These are phyloP conservation scores for Vitis hybrid DNA, from an alignment of 177 flowering plant species.

Conservation along the genomic window DNA sequence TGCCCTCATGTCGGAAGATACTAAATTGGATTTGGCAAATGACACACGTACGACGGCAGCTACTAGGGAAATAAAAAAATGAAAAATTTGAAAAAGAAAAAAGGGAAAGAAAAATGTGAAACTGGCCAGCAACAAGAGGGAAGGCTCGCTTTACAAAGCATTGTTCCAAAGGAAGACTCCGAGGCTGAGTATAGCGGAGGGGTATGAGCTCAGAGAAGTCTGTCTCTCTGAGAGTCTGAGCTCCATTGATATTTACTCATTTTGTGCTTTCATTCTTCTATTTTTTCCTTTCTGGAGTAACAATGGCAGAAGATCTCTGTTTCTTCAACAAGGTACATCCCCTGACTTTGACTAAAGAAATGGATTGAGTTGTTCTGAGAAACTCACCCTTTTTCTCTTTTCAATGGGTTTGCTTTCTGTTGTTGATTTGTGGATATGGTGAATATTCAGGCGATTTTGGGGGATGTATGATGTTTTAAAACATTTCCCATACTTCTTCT, in stretches of 20 bases:
- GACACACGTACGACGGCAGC: too few species aligned
- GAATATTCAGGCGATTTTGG: constrained; percentile 1
- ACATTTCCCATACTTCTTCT: too few species aligned
- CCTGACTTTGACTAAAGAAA: background rate
- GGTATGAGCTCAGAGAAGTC: too few species aligned
- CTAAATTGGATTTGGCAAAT: too few species aligned
- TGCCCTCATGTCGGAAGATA: too few species aligned
- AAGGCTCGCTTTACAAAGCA: too few species aligned
- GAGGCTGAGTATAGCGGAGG: too few species aligned
- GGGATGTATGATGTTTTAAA: background rate
- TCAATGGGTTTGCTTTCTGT: background rate
- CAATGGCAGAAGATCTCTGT: constrained; percentile 51
- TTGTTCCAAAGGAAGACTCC: too few species aligned
- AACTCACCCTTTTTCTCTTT: background rate
- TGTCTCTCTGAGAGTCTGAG: background rate
- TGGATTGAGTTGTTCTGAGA: constrained; percentile 1
- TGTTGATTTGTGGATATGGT: background rate
- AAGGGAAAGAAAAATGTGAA: too few species aligned
- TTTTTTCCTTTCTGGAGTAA: constrained; percentile 1
- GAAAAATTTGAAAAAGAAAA: too few species aligned
- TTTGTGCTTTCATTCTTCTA: background rate
- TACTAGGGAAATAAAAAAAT: too few species aligned
- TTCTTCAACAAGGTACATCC: constrained; percentile 40
- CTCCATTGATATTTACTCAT: background rate
- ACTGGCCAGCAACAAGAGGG: too few species aligned